Evolutionary conservation across 169 alveolate genomes (phyloP), one percentile per base, ranked within the genome.

Genomic region (Plasmodium ovale): DNA sequence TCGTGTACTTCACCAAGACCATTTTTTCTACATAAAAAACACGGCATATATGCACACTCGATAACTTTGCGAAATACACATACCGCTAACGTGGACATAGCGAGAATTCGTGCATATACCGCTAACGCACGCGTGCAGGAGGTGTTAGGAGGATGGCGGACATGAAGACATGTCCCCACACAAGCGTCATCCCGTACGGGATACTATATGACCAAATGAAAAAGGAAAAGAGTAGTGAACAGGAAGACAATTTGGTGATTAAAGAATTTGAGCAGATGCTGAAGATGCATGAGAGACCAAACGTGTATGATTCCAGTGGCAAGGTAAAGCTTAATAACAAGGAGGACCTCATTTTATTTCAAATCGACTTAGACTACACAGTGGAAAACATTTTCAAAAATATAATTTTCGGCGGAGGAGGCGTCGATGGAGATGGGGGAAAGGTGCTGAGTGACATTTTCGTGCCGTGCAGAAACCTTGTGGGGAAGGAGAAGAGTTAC

Each of bases 161-260:
- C 14, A 27, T 60, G 74, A n/a, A 59, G 25, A 44, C 19, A 33
- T 77, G 73, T 51, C 74, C 88, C 44, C 44, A 31, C 74, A 77
- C 88, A n/a, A 77, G 56, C 37, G 88, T 77, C 37, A 77, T 77
- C 56, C 77, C 88, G 0, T 77, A 77, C 19, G 88, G 88, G 39
- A 31, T 31, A 27, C 67, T 77, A 14, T 62, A 54, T 42, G 88
- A 77, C 14, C 39, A 77, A 53, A 25, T 42, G 37, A 77, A 77
- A 23, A 60, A 62, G 31, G 88, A 42, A 27, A 59, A 77, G 54
- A 77, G 47, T 54, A 37, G 25, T 33, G 77, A 77, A 6, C 47
- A 27, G 4, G 44, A 67, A 19, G 88, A 77, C 42, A 62, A 77
- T 27, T 65, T 42, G 1, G 19, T 77, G 23, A 47, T 77, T 35